Evolutionary conservation across 2,329 filamentous ascomycete genomes (phyloP).

Genomic region (Aciculosporium take): DNA sequence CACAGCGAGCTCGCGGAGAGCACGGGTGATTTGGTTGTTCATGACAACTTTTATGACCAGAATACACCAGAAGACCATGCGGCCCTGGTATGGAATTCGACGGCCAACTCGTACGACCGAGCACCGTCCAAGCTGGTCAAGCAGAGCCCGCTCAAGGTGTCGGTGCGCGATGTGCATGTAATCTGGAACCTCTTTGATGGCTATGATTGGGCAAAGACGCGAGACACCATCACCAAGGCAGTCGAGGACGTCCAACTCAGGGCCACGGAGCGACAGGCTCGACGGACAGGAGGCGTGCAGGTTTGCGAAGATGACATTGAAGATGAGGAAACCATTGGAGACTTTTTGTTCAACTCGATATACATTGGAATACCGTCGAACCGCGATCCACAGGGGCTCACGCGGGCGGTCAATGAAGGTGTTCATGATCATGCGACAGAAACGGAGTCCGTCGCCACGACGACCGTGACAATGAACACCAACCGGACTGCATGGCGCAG

Average conservation of each 20-base stretch:
- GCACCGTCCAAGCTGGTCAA: conserved; percentile 46
- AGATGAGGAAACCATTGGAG: conserved; percentile 75
- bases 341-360: conserved; percentile 96
- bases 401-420: conserved; percentile 73
- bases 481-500: conserved; percentile 31
- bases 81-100: conserved; percentile 69
- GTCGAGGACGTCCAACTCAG: conserved; percentile 77
- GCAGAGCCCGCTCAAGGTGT: conserved; percentile 59
- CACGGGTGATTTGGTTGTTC: conserved; percentile 51
- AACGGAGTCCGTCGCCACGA: conserved; percentile 76
- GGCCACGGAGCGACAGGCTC: conserved; percentile 58
- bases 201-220: conserved; percentile 86
- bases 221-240: conserved; percentile 73
- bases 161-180: conserved; percentile 73
- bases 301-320: conserved; percentile 58
- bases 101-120: conserved; percentile 57
- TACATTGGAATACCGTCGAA: conserved; percentile 89
- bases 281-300: conserved; percentile 41
- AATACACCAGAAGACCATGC: conserved; percentile 44
- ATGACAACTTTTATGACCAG: conserved; percentile 63
- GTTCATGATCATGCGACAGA: conserved; percentile 78
- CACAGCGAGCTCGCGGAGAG: conserved; percentile 31
- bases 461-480: conserved; percentile 48
- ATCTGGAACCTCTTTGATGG: conserved; percentile 98
- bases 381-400: conserved; percentile 67